A percentile compares a stretch with the other conserved stretches of the same genome.
Evolutionary conservation across 176 grass and related monocot genomes (phyloP).

Genomic region (Coix lacrymajobi): DNA sequence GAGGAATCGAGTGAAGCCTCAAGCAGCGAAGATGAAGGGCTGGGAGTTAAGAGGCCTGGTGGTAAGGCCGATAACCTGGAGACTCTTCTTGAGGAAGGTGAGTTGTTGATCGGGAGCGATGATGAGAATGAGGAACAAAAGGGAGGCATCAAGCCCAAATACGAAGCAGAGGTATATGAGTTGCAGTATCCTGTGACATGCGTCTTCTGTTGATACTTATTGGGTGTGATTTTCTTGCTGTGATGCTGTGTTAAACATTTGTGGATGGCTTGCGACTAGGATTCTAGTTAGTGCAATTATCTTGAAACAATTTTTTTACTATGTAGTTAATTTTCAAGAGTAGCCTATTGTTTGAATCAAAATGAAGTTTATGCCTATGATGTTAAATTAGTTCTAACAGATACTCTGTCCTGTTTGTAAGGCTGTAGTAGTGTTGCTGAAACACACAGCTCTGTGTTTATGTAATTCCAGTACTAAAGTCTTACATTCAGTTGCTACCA

Average conservation of each 20-base stretch:
- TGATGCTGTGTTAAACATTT: not conserved
- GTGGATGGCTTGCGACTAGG: not conserved
- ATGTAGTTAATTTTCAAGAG: not conserved
- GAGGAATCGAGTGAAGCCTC: slow-evolving; percentile 37
- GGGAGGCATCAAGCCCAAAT: slow-evolving; percentile 39
- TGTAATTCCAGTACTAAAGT: not conserved
- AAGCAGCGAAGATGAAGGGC: slow-evolving; percentile 36
- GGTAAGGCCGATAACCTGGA: not conserved
- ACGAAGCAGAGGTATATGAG: slow-evolving; percentile 52
- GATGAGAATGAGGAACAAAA: slow-evolving; percentile 32
- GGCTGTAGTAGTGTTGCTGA: not conserved
- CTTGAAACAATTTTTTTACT: not conserved
- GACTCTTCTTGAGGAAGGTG: slow-evolving; percentile 64
- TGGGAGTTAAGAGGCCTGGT: not conserved
- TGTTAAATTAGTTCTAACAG: not conserved
- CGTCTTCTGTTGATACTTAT: not conserved
- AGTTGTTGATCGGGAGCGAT: slow-evolving; percentile 48
- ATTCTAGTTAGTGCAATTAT: not conserved
- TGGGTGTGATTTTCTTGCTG: not conserved
- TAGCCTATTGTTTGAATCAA: not conserved
- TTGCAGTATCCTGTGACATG: not conserved
- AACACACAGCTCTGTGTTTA: not conserved
- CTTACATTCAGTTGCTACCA: not conserved
- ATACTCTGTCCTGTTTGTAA: not conserved
- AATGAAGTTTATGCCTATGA: not conserved